Evolutionary conservation across 1,284 basidiomycete genomes (phyloP).

Genomic region (Schizophyllum commune): DNA sequence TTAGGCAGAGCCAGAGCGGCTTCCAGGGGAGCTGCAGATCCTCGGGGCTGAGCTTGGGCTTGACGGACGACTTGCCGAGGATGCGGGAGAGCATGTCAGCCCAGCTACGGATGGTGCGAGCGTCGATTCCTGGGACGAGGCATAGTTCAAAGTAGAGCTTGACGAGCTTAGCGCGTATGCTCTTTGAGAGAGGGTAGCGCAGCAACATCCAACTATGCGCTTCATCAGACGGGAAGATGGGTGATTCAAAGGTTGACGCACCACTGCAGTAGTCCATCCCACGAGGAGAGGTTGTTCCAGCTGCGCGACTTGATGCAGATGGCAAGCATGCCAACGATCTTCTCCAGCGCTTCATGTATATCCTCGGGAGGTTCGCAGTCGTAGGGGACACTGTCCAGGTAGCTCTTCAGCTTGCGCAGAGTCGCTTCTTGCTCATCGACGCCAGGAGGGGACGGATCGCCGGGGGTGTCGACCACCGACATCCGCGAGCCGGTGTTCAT

Average conservation of each 20-base stretch:
- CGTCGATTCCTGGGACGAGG: constrained; percentile 68
- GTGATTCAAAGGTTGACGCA: constrained; percentile 26
- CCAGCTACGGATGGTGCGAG: constrained; percentile 62
- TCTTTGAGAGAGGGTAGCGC: constrained; percentile 72
- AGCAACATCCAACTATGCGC: constrained; percentile 75
- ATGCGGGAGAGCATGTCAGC: constrained; percentile 68
- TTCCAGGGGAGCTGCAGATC: constrained; percentile 73
- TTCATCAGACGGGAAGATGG: constrained; percentile 1
- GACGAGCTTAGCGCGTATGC: constrained; percentile 72
- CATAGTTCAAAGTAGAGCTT: constrained; percentile 77
- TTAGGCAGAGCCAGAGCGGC: constrained; percentile 63
- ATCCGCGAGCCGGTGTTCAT: neutral
- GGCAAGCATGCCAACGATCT: constrained; percentile 65
- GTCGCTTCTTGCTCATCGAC: constrained; percentile 5
- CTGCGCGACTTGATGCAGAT: constrained; percentile 73
- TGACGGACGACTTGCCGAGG: constrained; percentile 53
- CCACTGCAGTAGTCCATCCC: constrained; percentile 71
- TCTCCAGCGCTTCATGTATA: constrained; percentile 70
- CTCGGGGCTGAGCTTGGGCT: constrained; percentile 55
- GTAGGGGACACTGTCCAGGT: constrained; percentile 71
- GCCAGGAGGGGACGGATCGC: neutral
- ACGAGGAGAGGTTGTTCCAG: constrained; percentile 60
- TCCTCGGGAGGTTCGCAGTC: constrained; percentile 67
- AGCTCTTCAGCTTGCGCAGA: constrained; percentile 38
- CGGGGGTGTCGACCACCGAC: constrained; percentile 16